Evolutionary conservation across 495 filamentous ascomycete genomes (phyloP).

Genomic region (Aspergillus carlsbadensis): DNA sequence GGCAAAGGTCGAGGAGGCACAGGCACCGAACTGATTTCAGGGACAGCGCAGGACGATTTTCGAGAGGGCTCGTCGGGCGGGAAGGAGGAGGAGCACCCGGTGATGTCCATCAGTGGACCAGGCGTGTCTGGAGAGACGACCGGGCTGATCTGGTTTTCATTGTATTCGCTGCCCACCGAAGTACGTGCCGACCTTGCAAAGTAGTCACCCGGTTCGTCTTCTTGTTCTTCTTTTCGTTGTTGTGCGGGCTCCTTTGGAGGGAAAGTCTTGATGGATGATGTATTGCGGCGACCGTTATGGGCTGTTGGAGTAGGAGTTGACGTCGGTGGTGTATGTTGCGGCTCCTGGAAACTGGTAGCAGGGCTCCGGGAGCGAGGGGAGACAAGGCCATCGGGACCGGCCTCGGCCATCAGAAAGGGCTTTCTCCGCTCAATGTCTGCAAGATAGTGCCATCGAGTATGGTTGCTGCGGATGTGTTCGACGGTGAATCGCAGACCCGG

Average conservation of each 20-base stretch:
- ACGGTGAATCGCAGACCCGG: constrained; percentile 81
- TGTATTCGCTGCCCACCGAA: constrained; percentile 22
- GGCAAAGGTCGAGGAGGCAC: constrained; percentile 23
- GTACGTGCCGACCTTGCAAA: constrained; percentile 22
- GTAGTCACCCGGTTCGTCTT: constrained; percentile 18
- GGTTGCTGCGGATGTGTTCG: constrained; percentile 75
- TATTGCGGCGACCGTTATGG: background rate
- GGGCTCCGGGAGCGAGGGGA: constrained; percentile 45
- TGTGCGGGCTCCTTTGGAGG: constrained; percentile 8
- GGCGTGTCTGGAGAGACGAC: constrained; percentile 42
- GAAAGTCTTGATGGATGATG: constrained; percentile 7
- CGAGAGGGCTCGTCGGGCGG: constrained; percentile 28
- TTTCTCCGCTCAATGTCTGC: constrained; percentile 53
- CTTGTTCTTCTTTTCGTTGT: background rate
- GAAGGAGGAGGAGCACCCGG: constrained; percentile 26
- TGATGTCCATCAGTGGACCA: constrained; percentile 44
- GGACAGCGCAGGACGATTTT: constrained; percentile 39
- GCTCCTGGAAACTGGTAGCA: constrained; percentile 10
- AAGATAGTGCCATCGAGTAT: constrained; percentile 65
- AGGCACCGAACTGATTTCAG: constrained; percentile 32
- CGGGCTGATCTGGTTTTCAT: constrained; percentile 40
- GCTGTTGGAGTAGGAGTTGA: background rate
- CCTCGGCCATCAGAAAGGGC: constrained; percentile 26
- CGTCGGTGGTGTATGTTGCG: constrained; percentile 6
- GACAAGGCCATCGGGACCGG: constrained; percentile 23